Evolutionary conservation across 768 basidiomycete genomes (phyloP).

Genomic region (Lactifluus piperatus): DNA sequence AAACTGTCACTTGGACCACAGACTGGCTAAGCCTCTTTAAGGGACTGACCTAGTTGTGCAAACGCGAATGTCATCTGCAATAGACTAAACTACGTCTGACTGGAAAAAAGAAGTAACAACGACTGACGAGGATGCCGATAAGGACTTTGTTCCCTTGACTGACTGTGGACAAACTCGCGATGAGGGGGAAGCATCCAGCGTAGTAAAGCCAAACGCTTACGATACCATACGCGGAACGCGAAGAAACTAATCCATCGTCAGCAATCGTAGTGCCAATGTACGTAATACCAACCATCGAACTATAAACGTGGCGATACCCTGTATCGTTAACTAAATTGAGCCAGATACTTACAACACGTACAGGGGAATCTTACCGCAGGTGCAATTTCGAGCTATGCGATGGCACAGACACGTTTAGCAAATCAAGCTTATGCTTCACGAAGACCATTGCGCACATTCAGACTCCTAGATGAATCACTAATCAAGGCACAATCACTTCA

Average conservation of each 20-base stretch:
- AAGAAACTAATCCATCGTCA: background rate
- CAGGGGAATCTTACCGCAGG: background rate
- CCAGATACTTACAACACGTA: background rate
- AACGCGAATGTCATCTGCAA: background rate
- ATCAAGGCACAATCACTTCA: background rate
- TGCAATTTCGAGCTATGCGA: conserved; percentile 2
- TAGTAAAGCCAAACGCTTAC: background rate
- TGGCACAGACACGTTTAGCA: background rate
- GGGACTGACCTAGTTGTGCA: background rate
- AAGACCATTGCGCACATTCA: background rate
- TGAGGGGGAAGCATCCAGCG: background rate
- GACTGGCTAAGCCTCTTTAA: background rate
- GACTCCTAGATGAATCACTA: background rate
- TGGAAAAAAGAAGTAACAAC: background rate
- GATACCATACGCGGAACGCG: conserved; percentile 5
- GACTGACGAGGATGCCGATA: background rate
- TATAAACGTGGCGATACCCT: conserved; percentile 6
- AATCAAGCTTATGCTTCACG: background rate
- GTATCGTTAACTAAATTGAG: background rate
- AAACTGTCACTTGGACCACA: background rate
- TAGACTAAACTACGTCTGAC: background rate
- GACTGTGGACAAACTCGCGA: background rate
- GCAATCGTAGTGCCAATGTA: background rate
- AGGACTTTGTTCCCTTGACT: background rate
- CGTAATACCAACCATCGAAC: conserved; percentile 5